These are phyloP conservation scores for Cladosporium sp. DNA, from an alignment of 2,329 filamentous ascomycete species.

Conservation along the genomic window DNA sequence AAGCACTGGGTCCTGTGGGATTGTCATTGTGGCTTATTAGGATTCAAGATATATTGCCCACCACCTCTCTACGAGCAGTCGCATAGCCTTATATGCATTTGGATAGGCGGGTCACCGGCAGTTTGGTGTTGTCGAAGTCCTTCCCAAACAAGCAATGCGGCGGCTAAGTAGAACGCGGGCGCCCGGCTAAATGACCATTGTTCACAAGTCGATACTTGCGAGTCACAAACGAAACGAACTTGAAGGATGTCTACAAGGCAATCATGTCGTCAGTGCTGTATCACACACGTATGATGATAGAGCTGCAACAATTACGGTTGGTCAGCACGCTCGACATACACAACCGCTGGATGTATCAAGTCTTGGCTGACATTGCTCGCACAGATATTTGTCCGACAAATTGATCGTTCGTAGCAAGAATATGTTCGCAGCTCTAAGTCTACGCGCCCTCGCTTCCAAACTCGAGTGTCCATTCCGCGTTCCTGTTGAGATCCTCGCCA, in stretches of 20 bases:
- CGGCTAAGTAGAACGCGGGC: background rate
- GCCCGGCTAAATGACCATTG: background rate
- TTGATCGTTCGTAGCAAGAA: background rate
- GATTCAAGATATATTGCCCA: no score
- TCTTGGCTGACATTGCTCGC: background rate
- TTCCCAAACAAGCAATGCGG: conserved; percentile 5
- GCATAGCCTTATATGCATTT: background rate
- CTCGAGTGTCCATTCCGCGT: conserved; percentile 90
- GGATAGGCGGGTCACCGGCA: background rate
- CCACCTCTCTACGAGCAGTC: background rate
- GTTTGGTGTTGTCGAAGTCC: background rate
- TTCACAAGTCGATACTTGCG: background rate
- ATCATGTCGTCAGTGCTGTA: no score
- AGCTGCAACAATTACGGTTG: no score
- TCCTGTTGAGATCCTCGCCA: conserved; percentile 74
- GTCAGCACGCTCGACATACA: no score
- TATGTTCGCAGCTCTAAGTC: background rate
- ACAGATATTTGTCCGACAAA: background rate
- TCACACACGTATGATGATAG: no score
- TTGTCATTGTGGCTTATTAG: background rate
- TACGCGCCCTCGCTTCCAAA: conserved; percentile 67
- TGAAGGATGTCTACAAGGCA: no score
- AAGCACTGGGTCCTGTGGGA: conserved; percentile 26
- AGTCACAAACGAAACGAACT: background rate
- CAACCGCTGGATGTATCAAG: background rate